Percentiles rank a stretch among this genome's conserved stretches.
phyloP scores from a whole-genome alignment of 441 rosid genomes.

The Flueggea neowawraea region DNA sequence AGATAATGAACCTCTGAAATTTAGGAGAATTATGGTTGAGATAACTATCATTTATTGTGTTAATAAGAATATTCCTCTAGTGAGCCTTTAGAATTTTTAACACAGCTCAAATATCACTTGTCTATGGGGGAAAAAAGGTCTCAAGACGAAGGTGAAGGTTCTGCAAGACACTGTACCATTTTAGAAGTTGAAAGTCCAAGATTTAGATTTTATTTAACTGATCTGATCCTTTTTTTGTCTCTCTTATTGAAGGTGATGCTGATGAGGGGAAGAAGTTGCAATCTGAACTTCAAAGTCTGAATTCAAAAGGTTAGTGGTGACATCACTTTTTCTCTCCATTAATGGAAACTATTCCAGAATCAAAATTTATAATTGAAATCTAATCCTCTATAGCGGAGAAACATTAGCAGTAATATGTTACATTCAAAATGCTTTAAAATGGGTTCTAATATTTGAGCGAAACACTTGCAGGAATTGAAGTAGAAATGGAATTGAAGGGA shows the following conservation, averaged over 20 bases:
- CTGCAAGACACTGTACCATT: too few species aligned
- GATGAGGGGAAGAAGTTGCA: conserved; percentile 57
- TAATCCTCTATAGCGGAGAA: background rate
- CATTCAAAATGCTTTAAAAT: background rate
- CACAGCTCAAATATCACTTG: too few species aligned
- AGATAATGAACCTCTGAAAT: too few species aligned
- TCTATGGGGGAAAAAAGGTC: too few species aligned
- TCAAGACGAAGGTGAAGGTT: too few species aligned
- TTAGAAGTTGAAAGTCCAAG: too few species aligned
- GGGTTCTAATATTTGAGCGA: background rate
- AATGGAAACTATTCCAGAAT: background rate
- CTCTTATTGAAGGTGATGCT: conserved; percentile 31
- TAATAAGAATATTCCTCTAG: too few species aligned
- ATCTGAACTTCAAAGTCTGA: conserved; percentile 65
- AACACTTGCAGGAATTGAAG: conserved; percentile 52
- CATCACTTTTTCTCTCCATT: background rate
- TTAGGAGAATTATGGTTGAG: too few species aligned
- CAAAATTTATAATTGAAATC: background rate
- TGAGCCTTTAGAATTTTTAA: too few species aligned
- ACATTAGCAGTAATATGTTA: too few species aligned
- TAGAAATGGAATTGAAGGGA: conserved; percentile 73
- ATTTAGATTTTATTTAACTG: background rate
- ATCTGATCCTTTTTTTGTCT: conserved; percentile 1
- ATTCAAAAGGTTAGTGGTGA: conserved; percentile 53
- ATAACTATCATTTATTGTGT: too few species aligned